Evolutionary conservation across 2,329 filamentous ascomycete species (phyloP).

Genomic region (Hymenoscyphus repandus): DNA sequence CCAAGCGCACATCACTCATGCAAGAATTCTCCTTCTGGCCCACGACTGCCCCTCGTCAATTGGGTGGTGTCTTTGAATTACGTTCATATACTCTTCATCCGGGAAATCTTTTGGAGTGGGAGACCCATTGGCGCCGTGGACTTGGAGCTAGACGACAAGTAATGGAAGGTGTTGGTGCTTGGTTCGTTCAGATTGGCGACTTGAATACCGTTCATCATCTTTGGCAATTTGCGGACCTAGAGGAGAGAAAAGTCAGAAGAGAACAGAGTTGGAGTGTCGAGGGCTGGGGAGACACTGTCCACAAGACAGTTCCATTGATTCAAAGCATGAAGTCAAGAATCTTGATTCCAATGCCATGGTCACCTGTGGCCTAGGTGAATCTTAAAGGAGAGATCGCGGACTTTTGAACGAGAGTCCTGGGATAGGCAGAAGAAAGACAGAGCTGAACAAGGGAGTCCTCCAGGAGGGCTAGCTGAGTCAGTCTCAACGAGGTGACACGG

Average conservation of each 20-base stretch:
- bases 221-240: slow-evolving; percentile 96
- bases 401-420: too few species aligned
- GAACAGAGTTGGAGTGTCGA: slow-evolving; percentile 95
- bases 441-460: too few species aligned
- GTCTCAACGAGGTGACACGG: not conserved
- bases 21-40: slow-evolving; percentile 99
- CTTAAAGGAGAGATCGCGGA: not conserved
- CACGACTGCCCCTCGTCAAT: slow-evolving; percentile 79
- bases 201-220: slow-evolving; percentile 97
- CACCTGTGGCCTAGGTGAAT: slow-evolving; percentile 61
- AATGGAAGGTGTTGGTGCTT: slow-evolving; percentile 97
- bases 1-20: slow-evolving; percentile 89
- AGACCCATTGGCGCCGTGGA: slow-evolving; percentile 94
- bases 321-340: slow-evolving; percentile 95
- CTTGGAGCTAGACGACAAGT: slow-evolving; percentile 88
- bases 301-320: slow-evolving; percentile 97
- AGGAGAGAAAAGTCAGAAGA: slow-evolving; percentile 82
- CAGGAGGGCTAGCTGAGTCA: not conserved
- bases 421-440: too few species aligned
- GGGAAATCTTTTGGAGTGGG: slow-evolving; percentile 95
- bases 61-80: slow-evolving; percentile 92
- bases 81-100: slow-evolving; percentile 95
- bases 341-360: slow-evolving; percentile 93
- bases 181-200: slow-evolving; percentile 98
- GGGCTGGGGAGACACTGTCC: slow-evolving; percentile 94